Percentiles rank a stretch among this genome's conserved stretches.
Evolutionary conservation across 1,284 basidiomycete genomes (phyloP).

Genomic region (Entoloma clypeatum): DNA sequence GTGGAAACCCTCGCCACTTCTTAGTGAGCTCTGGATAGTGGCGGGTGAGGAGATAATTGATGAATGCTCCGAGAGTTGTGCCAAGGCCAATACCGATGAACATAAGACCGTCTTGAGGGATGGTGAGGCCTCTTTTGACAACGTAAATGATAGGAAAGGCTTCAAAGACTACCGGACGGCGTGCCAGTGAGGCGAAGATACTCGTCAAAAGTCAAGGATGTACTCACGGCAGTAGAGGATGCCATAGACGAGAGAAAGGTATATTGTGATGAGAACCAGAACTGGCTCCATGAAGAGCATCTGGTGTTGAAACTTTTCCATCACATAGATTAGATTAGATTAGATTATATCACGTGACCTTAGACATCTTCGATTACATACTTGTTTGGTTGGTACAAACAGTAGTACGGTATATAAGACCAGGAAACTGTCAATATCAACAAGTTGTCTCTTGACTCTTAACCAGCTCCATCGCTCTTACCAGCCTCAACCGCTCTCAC

Average conservation of each 20-base stretch:
- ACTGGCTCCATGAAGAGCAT: slow-evolving; percentile 70
- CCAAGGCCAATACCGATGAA: slow-evolving; percentile 73
- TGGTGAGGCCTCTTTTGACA: slow-evolving; percentile 48
- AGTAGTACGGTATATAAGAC: too few species aligned
- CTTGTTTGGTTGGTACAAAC: too few species aligned
- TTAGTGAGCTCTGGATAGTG: slow-evolving; percentile 46
- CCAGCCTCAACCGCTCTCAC: too few species aligned
- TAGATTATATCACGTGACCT: too few species aligned
- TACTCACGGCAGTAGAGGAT: slow-evolving; percentile 59
- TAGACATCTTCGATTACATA: too few species aligned
- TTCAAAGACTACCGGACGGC: slow-evolving; percentile 51
- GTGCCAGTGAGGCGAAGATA: slow-evolving; percentile 27
- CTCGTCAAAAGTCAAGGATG: slow-evolving; percentile 22
- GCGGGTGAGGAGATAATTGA: slow-evolving; percentile 37
- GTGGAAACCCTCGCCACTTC: slow-evolving; percentile 54
- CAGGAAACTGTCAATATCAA: too few species aligned
- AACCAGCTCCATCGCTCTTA: too few species aligned
- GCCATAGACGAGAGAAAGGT: slow-evolving; percentile 68
- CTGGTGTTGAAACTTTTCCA: slow-evolving; percentile 59
- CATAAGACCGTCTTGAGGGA: slow-evolving; percentile 59
- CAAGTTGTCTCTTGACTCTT: too few species aligned
- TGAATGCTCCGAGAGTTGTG: slow-evolving; percentile 46
- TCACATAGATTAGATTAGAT: too few species aligned
- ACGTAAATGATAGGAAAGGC: slow-evolving; percentile 57
- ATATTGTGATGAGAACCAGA: slow-evolving; percentile 61